Conservation (phyloP, 495 filamentous ascomycete species). For the Halenospora varia region DNA sequence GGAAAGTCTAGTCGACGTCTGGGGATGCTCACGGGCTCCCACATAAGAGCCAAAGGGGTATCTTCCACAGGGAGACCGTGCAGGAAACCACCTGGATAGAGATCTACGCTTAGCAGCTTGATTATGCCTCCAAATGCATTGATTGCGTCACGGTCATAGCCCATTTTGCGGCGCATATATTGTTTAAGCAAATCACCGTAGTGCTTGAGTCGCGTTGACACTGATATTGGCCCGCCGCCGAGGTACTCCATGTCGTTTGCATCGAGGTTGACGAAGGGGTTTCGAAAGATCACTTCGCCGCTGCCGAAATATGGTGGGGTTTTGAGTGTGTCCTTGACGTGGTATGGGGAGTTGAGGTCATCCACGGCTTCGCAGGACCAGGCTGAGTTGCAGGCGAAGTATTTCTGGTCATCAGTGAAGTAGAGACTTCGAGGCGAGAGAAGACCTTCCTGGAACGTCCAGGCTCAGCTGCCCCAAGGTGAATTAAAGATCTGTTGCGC, state of each 20-base stretch:
- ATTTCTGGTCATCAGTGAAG: not conserved
- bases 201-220: not conserved
- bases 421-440: not conserved
- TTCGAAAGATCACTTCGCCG: too few relatives aligned
- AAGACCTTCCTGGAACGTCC: not conserved
- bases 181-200: not conserved
- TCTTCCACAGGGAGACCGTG: not conserved
- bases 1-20: not conserved
- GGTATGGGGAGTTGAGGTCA: not conserved
- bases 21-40: not conserved
- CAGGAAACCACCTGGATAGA: not conserved
- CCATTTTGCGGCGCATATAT: not conserved
- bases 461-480: not conserved
- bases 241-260: not conserved
- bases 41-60: not conserved
- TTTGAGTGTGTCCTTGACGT: not conserved
- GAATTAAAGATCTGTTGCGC: not conserved
- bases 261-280: not conserved
- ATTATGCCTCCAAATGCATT: not conserved
- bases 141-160: not conserved
- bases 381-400: not conserved
- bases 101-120: not conserved
- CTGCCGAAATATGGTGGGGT: not conserved
- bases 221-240: not conserved
- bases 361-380: not conserved